A percentile compares a stretch with the other conserved stretches of the same genome.
Evolutionary conservation across 2,329 filamentous ascomycete genomes (phyloP).

Genomic region (Neonectria ditissima): DNA sequence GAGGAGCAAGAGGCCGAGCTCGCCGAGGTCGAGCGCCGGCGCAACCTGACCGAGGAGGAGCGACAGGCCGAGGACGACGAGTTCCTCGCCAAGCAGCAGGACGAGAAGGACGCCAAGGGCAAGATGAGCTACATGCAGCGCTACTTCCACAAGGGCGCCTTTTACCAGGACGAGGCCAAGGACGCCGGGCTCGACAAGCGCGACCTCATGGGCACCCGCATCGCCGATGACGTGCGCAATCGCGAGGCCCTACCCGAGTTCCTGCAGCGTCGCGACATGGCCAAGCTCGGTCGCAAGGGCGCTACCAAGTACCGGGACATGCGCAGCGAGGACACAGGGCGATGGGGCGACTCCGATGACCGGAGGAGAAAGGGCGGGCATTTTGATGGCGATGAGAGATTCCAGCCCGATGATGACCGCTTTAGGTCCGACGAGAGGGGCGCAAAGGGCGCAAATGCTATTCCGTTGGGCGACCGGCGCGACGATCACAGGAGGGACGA

Average conservation of each 20-base stretch:
- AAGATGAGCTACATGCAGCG: constrained; percentile 94
- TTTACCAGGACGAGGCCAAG: constrained; percentile 86
- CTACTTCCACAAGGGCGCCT: constrained; percentile 97
- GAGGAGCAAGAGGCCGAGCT: constrained; percentile 86
- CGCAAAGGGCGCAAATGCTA: constrained; percentile 75
- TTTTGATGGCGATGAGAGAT: constrained; percentile 71
- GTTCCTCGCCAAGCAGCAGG: constrained; percentile 80
- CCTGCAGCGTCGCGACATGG: constrained; percentile 93
- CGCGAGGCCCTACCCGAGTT: constrained; percentile 89
- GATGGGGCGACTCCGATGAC: constrained; percentile 78
- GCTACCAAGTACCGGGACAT: constrained; percentile 91
- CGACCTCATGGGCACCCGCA: constrained; percentile 86
- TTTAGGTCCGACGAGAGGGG: constrained; percentile 57
- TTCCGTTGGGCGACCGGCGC: constrained; percentile 74
- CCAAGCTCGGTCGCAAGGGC: constrained; percentile 91
- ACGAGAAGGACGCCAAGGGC: constrained; percentile 81
- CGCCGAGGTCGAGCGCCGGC: constrained; percentile 88
- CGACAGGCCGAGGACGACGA: constrained; percentile 85
- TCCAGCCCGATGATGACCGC: constrained; percentile 71
- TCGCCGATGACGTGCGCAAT: constrained; percentile 85
- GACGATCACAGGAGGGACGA: constrained; percentile 48
- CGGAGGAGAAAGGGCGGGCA: constrained; percentile 51
- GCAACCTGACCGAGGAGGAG: constrained; percentile 88
- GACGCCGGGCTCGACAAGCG: constrained; percentile 81
- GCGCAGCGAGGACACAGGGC: constrained; percentile 88